Evolutionary conservation across 306 rosid genomes (phyloP).

Genomic region (Rosa multiflora): DNA sequence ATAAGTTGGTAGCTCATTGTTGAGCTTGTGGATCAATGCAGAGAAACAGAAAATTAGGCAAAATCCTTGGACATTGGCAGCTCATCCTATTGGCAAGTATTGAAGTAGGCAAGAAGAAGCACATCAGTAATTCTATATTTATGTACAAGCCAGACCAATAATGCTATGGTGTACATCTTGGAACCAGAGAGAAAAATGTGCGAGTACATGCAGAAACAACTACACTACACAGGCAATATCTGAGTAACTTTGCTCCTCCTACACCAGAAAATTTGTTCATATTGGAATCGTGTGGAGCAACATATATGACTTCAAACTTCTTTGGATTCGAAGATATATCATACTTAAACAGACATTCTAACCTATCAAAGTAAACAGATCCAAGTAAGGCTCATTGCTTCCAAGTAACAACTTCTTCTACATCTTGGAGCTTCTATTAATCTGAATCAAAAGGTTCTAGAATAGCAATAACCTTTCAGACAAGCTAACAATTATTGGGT

Average conservation of each 20-base stretch:
- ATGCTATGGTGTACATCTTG: neutral
- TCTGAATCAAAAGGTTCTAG: neutral
- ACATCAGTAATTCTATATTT: neutral
- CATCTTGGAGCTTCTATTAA: neutral
- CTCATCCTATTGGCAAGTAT: neutral
- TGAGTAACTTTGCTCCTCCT: neutral
- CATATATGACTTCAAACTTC: neutral
- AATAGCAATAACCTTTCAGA: neutral
- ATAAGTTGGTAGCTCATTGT: neutral
- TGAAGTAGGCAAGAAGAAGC: neutral
- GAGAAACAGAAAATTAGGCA: neutral
- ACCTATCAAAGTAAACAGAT: neutral
- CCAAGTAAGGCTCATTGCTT: neutral
- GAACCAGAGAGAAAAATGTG: neutral
- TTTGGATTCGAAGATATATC: neutral
- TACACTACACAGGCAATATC: neutral
- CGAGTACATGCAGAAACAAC: neutral
- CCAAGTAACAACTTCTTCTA: neutral
- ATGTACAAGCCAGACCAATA: neutral
- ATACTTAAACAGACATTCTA: neutral
- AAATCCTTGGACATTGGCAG: neutral
- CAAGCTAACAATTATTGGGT: neutral
- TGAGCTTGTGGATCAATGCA: neutral
- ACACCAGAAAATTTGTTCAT: neutral
- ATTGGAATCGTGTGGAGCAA: neutral